Percentiles rank a stretch among this genome's conserved stretches.
Evolutionary conservation across 495 filamentous ascomycete species (phyloP).

Genomic region (Hypoxylon subgilvum): DNA sequence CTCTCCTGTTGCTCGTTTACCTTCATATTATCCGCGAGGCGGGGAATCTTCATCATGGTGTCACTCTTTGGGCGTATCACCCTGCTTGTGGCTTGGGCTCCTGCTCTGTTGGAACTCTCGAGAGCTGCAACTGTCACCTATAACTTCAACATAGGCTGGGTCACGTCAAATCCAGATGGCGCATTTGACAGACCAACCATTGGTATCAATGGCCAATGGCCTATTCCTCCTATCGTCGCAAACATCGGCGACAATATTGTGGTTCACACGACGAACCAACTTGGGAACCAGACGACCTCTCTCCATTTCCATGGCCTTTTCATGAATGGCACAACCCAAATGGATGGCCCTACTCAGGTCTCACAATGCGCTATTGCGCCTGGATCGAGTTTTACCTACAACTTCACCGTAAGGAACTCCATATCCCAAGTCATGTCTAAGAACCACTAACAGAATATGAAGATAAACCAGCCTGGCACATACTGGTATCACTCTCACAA

Average conservation of each 20-base stretch:
- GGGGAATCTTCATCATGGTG: constrained; percentile 21
- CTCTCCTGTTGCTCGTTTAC: background rate
- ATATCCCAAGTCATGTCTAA: background rate
- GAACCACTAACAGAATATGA: constrained; percentile 7
- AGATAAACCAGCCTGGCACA: constrained; percentile 72
- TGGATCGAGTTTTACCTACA: constrained; percentile 70
- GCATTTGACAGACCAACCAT: constrained; percentile 69
- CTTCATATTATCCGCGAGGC: constrained; percentile 1
- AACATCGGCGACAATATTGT: constrained; percentile 74
- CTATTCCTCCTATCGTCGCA: constrained; percentile 70
- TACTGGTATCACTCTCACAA: constrained; percentile 87
- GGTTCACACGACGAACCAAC: constrained; percentile 72
- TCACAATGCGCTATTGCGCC: constrained; percentile 73
- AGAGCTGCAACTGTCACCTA: constrained; percentile 68
- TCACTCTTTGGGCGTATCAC: constrained; percentile 15
- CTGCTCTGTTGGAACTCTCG: constrained; percentile 44
- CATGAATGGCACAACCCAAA: constrained; percentile 71
- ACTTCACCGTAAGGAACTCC: constrained; percentile 68
- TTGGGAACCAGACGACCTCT: constrained; percentile 72
- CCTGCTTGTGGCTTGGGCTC: constrained; percentile 40
- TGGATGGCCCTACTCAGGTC: constrained; percentile 73
- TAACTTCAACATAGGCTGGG: constrained; percentile 82
- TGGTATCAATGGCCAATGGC: constrained; percentile 84
- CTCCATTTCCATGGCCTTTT: constrained; percentile 81
- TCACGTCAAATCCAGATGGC: constrained; percentile 80